These are phyloP conservation scores for Clonostachys rosea DNA, from an alignment of 2,329 filamentous ascomycete species.

Conservation along the genomic window DNA sequence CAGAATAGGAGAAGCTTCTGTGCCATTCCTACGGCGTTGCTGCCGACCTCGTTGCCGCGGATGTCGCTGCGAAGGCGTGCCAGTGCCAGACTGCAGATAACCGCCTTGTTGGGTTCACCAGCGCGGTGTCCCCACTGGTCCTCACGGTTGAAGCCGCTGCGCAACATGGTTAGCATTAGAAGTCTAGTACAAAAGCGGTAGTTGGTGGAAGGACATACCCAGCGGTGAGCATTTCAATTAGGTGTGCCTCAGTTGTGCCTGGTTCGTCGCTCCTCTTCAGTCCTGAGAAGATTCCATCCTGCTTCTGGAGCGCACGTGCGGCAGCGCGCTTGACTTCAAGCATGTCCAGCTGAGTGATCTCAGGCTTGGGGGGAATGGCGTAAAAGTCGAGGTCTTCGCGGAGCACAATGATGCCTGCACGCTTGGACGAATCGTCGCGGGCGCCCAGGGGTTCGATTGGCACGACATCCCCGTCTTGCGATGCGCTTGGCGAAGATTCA, in stretches of 20 bases:
- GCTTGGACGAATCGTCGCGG: slow-evolving; percentile 76
- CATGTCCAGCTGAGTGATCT: slow-evolving; percentile 88
- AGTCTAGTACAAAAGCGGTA: background rate
- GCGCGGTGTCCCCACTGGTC: slow-evolving; percentile 95
- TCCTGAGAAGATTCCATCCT: slow-evolving; percentile 94
- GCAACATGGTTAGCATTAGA: slow-evolving; percentile 1
- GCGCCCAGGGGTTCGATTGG: slow-evolving; percentile 68
- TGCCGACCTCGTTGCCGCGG: slow-evolving; percentile 69
- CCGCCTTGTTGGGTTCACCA: slow-evolving; percentile 96
- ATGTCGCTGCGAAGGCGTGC: slow-evolving; percentile 91
- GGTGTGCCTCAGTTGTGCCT: slow-evolving; percentile 93
- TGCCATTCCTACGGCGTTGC: slow-evolving; percentile 90
- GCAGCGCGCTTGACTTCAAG: slow-evolving; percentile 93
- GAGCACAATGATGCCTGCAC: slow-evolving; percentile 94
- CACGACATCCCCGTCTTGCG: slow-evolving; percentile 56
- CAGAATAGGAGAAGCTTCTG: slow-evolving; percentile 97
- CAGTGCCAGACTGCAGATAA: slow-evolving; percentile 93
- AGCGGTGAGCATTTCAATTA: slow-evolving; percentile 98
- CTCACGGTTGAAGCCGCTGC: slow-evolving; percentile 91
- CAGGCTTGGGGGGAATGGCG: slow-evolving; percentile 79
- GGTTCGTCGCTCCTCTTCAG: slow-evolving; percentile 92
- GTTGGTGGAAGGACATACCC: slow-evolving; percentile 59
- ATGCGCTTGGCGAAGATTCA: slow-evolving; percentile 62
- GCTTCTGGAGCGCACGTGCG: slow-evolving; percentile 77
- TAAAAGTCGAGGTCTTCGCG: slow-evolving; percentile 98